Conservation (phyloP, 345 rosid species). For the Euphorbia tirucalli region DNA sequence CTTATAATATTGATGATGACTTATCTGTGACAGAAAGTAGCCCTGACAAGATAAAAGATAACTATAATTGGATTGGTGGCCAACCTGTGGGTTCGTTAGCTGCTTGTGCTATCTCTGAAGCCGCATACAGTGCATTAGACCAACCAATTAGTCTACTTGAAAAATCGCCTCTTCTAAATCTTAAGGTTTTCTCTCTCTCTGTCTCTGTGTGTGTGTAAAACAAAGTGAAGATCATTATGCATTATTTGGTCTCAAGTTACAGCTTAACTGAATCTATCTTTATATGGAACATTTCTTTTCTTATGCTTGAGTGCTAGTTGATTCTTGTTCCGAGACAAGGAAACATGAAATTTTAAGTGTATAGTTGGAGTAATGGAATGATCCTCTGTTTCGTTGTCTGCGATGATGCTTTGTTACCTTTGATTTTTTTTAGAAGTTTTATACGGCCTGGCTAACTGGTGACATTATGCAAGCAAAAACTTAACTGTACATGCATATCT, state of each 20-base stretch:
- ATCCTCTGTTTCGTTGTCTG: background rate
- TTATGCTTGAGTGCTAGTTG: background rate
- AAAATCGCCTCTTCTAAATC: constrained; percentile 66
- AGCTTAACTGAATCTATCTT: background rate
- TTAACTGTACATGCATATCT: background rate
- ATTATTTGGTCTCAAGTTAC: background rate
- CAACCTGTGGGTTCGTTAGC: constrained; percentile 76
- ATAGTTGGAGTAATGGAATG: background rate
- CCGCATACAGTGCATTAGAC: constrained; percentile 93
- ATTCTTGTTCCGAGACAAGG: background rate
- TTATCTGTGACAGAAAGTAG: constrained; percentile 4
- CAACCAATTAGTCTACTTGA: constrained; percentile 88
- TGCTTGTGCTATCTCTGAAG: constrained; percentile 88
- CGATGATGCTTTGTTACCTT: background rate
- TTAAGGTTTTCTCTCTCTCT: constrained; percentile 51
- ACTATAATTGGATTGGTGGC: constrained; percentile 45
- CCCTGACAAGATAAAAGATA: constrained; percentile 9
- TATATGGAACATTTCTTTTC: background rate
- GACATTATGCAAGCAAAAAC: too few relatives aligned
- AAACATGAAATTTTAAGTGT: background rate
- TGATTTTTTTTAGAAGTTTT: background rate
- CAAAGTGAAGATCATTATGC: background rate
- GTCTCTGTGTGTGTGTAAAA: constrained; percentile 24
- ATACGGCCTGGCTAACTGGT: background rate
- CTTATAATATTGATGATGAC: constrained; percentile 41